Evolutionary conservation across 1,284 basidiomycete genomes (phyloP).

Genomic region (Xerocomus nothofagi): DNA sequence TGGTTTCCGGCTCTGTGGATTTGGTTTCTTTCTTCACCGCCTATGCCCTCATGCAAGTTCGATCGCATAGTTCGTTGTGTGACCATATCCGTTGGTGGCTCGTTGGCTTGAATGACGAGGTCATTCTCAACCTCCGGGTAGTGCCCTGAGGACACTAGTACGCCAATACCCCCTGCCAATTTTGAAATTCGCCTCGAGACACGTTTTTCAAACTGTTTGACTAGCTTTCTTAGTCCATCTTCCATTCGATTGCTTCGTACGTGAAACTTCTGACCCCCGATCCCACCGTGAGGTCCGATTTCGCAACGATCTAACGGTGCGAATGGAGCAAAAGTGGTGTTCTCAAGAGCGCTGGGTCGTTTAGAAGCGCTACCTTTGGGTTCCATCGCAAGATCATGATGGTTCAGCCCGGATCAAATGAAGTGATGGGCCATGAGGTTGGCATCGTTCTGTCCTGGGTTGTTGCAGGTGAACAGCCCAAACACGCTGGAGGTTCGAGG

Average conservation of each 20-base stretch:
- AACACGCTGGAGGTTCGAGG: conserved; percentile 12
- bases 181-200: not conserved
- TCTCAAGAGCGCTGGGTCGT: not conserved
- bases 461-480: not conserved
- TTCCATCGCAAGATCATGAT: conserved; percentile 10
- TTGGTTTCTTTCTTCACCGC: not conserved
- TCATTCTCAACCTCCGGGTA: too few species aligned
- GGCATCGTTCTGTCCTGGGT: not conserved
- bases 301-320: not conserved
- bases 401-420: not conserved
- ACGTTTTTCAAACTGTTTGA: not conserved
- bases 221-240: not conserved
- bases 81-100: not conserved
- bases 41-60: not conserved
- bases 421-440: too few species aligned
- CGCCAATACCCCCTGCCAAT: too few species aligned
- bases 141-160: too few species aligned
- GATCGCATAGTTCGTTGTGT: not conserved
- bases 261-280: not conserved
- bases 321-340: not conserved
- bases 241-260: not conserved
- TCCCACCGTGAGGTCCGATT: not conserved
- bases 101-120: not conserved
- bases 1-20: not conserved
- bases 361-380: not conserved